Percentiles rank a stretch among this genome's conserved stretches.
phyloP scores from a whole-genome alignment of 257 asterid genomes.

The Phtheirospermum japonicum region DNA sequence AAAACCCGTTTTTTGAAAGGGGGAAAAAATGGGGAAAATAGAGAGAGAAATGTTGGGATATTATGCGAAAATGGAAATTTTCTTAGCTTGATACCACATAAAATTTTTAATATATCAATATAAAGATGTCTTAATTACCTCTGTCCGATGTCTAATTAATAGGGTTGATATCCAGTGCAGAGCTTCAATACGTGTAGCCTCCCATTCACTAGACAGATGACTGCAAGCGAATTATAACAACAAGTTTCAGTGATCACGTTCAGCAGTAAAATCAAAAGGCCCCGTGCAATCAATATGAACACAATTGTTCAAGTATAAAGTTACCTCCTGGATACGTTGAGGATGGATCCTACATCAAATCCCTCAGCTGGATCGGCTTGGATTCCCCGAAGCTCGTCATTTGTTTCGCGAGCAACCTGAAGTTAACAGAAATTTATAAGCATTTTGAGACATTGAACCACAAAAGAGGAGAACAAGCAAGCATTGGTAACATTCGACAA shows the following conservation, averaged over 20 bases:
- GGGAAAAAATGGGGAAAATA: neutral
- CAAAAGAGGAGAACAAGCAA: constrained; percentile 15
- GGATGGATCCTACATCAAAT: constrained; percentile 86
- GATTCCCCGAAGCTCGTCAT: constrained; percentile 86
- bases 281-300: constrained; percentile 13
- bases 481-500: constrained; percentile 18
- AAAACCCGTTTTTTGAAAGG: too few relatives aligned
- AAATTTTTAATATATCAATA: neutral
- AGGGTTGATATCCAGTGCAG: constrained; percentile 87
- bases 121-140: constrained; percentile 44
- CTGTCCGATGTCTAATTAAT: constrained; percentile 62
- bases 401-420: constrained; percentile 97
- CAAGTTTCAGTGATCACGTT: constrained; percentile 18
- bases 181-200: constrained; percentile 98
- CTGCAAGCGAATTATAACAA: constrained; percentile 34
- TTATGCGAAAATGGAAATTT: neutral
- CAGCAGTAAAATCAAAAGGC: constrained; percentile 7
- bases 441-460: constrained; percentile 22
- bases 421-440: constrained; percentile 24
- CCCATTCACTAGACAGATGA: constrained; percentile 91
- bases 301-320: constrained; percentile 20
- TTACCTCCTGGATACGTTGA: constrained; percentile 88
- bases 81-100: neutral
- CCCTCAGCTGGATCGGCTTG: constrained; percentile 87
- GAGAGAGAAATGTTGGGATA: neutral